Conservation (phyloP, 257 asterid genomes). For the Craterostigma plantagineum region DNA sequence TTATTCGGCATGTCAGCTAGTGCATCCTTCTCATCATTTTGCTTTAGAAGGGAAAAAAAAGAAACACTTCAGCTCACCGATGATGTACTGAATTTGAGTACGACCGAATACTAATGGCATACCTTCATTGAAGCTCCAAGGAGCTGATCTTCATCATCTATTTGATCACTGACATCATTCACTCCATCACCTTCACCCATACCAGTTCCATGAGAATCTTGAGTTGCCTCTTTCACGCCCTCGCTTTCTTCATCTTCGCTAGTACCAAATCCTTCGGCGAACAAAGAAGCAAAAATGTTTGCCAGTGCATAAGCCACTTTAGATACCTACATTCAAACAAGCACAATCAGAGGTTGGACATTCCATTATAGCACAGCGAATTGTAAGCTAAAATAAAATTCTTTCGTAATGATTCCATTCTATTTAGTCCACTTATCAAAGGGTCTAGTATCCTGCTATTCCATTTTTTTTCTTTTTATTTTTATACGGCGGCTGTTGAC, state of each 20-base stretch:
- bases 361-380: no score
- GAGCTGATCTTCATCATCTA: conserved; percentile 82
- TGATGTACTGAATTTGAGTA: no score
- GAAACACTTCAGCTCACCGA: conserved; percentile 1
- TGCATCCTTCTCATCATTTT: conserved; percentile 31
- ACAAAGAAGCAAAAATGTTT: conserved; percentile 43
- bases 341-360: background rate
- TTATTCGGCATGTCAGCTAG: conserved; percentile 36
- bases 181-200: conserved; percentile 84
- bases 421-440: no score
- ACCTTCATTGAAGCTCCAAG: conserved; percentile 59
- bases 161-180: conserved; percentile 83
- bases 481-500: no score
- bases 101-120: conserved; percentile 8
- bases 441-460: no score
- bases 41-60: no score
- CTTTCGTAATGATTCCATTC: no score
- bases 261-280: conserved; percentile 61
- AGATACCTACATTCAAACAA: conserved; percentile 34
- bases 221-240: conserved; percentile 21
- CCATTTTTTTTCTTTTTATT: no score
- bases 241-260: conserved; percentile 41
- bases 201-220: conserved; percentile 80
- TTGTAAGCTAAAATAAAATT: no score
- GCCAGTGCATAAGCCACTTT: conserved; percentile 52